Evolutionary conservation across 2,329 filamentous ascomycete species (phyloP), one percentile per base, ranked within the genome.

Genomic region (Mollisiaceae sp.): DNA sequence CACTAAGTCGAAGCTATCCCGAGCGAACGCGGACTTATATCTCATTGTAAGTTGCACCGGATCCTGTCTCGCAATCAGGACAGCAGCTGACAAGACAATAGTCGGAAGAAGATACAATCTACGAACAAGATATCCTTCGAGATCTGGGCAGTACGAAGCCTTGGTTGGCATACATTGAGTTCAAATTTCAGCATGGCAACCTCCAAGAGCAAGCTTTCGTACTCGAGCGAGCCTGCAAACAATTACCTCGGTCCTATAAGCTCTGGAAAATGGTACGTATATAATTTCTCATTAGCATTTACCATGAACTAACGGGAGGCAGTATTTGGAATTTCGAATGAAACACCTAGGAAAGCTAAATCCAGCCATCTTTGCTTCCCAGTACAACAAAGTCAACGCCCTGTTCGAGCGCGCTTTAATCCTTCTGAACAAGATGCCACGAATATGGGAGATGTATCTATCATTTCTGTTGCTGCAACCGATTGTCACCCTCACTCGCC

Each of bases 401-500:
- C 87, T 98, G 47, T 99, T 97, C 77, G 95, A 99, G 80, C 87
- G 92, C 72, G 94, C 95, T 3, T 82, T 99, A 60, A 92, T 97
- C 65, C 84, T 99, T 47, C 86, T 99, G 68, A 97, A 99, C 81
- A 99, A 99, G 81, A 99, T 99, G 95, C 95, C 96, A 27, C 87
- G 89, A 71, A 95, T 99, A 76, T 99, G 95, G 96, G 94, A 97
- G 77, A 92, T 98, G 89, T 99, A 97, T 77, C 88, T 99, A 68
- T 86, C 86, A 58, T 98, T 99, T 76, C 83, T 99, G 65, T 88
- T 94, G 76, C 88, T 91, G 75, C 95, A 99, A 77, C 95, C 95
- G n/a, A 82, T 96, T 62, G 89, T 99, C 67, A 97, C 94, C 8
- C 84, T 89, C 64, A 96, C 93, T 32, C 88, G 95, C 65, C 89